Base-by-base conservation (phyloP, 768 basidiomycete species). In the Lactarius quietus region DNA sequence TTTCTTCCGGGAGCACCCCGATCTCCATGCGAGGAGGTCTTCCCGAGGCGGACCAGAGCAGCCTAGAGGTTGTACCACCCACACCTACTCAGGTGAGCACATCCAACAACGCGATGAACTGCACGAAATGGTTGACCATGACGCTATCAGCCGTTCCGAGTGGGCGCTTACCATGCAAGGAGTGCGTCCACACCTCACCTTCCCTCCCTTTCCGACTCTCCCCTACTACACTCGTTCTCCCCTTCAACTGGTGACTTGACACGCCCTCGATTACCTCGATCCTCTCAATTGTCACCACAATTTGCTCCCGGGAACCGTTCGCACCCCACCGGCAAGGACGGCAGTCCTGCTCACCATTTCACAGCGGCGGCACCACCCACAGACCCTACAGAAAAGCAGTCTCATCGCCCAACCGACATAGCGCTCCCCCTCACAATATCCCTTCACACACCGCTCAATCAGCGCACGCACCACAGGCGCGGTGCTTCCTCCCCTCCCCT, bases 11-110 rank as follows among this genome's bases (percentile, higher is more conserved):
- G 3, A 51, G 57, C 15, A 62, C 51, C 26, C 14, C 23, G 36
- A 45, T 57, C 59, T 60, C 64, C 15, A 17, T n/a, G 33, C 63
- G 35, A 6, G 15, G 29, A 17, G 10, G 6, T 17, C 23, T 45
- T 3, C 4, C 12, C 9, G 51, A 53, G 10, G 20, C 15, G 4
- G 67, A 68, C n/a, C 59, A 45, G 20, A 56, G 60, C 6, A 68
- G 67, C 39, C 9, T 55, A 36, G 60, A 68, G 54, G 67, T 66
- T 17, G 64, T 66, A 17, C 67, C 67, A 4, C 67, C 67, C 9
- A 58, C 67, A 18, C 67, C 56, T 28, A 58, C 23, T 18, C 14
- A 28, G 57, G 60, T 66, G 56, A 68, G 64, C 35, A 26, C 9
- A 18, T 29, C 20, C 8, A 35, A 20, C 53, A 15, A 9, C 31